Conservation (phyloP, 805 yeast species). For the Candida arabinofermentans region DNA sequence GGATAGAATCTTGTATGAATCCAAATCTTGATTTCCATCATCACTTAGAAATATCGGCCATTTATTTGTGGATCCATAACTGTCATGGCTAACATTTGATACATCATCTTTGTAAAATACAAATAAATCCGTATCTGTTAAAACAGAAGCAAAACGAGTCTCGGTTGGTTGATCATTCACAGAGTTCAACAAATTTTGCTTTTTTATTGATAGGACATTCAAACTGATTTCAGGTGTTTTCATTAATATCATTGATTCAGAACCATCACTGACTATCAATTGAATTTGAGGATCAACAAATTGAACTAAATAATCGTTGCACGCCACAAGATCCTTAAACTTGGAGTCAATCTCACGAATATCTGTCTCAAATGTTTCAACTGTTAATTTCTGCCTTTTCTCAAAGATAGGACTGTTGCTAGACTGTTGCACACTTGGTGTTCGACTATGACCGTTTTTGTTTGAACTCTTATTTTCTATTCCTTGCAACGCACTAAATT, state of each 20-base stretch:
- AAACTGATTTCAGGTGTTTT: conserved; percentile 69
- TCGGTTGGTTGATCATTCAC: conserved; percentile 41
- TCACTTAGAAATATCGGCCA: conserved; percentile 94
- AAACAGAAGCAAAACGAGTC: conserved; percentile 63
- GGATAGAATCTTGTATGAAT: conserved; percentile 52
- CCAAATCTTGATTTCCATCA: conserved; percentile 59
- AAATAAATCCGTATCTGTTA: conserved; percentile 69
- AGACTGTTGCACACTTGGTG: not conserved
- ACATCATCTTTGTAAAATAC: conserved; percentile 54
- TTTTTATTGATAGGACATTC: conserved; percentile 62
- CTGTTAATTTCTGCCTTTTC: not conserved
- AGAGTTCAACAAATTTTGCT: conserved; percentile 18
- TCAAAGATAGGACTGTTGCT: not conserved
- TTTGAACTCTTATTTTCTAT: conserved; percentile 6
- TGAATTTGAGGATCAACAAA: conserved; percentile 84
- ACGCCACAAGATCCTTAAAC: conserved; percentile 32
- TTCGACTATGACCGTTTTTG: not conserved
- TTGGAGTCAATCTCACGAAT: conserved; percentile 38
- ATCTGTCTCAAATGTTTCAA: conserved; percentile 46
- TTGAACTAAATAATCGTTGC: conserved; percentile 59
- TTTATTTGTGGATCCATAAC: conserved; percentile 56
- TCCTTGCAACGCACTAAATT: conserved; percentile 27
- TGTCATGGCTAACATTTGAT: conserved; percentile 34
- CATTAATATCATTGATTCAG: conserved; percentile 60
- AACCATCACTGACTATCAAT: conserved; percentile 46